Conservation (phyloP, 257 asterid species). For the Primulina tabacum region DNA sequence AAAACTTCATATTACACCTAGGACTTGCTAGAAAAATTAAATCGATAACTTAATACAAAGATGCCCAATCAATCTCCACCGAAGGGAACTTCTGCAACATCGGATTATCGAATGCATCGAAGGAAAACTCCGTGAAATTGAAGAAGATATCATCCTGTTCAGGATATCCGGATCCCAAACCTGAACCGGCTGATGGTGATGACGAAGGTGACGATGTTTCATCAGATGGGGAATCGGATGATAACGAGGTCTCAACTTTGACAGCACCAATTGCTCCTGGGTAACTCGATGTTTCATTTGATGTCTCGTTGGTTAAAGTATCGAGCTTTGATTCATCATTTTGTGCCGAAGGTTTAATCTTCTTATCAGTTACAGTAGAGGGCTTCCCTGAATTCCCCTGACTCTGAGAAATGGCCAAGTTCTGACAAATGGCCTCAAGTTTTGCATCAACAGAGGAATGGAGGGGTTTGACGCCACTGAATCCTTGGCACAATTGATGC, state of each 20-base stretch:
- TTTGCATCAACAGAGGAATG: constrained; percentile 78
- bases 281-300: constrained; percentile 18
- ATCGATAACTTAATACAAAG: constrained; percentile 24
- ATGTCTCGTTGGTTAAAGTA: constrained; percentile 20
- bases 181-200: constrained; percentile 28
- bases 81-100: constrained; percentile 71
- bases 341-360: constrained; percentile 9
- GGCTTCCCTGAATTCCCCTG: constrained; percentile 36
- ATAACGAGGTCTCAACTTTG: constrained; percentile 45
- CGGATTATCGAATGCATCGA: constrained; percentile 33
- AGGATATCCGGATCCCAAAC: constrained; percentile 34
- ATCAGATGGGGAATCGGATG: constrained; percentile 33
- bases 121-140: constrained; percentile 42
- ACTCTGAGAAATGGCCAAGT: constrained; percentile 47
- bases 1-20: constrained; percentile 21
- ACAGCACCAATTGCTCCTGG: constrained; percentile 24
- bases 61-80: constrained; percentile 92
- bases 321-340: constrained; percentile 17
- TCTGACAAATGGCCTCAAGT: constrained; percentile 67
- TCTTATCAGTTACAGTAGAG: constrained; percentile 7
- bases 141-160: constrained; percentile 47
- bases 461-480: constrained; percentile 52
- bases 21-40: not conserved
- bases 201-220: constrained; percentile 18
- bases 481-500: constrained; percentile 50